phyloP scores from a whole-genome alignment of 257 asterid genomes.

The Solanum virginianum region DNA sequence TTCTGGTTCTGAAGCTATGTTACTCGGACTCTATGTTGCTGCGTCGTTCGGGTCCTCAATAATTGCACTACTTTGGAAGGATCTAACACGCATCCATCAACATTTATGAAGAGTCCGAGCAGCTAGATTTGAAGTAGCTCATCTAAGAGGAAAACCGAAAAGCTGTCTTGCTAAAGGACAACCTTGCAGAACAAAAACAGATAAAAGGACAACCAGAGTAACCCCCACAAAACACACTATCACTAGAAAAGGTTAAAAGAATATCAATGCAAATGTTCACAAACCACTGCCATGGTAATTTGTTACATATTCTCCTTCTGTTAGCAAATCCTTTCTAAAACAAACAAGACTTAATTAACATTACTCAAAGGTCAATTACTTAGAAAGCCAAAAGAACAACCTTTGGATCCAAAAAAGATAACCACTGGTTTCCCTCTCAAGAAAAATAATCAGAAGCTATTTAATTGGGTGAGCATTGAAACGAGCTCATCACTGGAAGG shows the following conservation, averaged over 20 bases:
- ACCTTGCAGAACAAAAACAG: too few species aligned
- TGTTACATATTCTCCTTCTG: background rate
- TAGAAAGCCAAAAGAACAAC: conserved; percentile 40
- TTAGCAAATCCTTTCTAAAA: background rate
- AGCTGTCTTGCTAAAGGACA: background rate
- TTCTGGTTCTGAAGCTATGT: too few species aligned
- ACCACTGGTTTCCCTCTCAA: background rate
- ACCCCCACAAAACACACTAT: background rate
- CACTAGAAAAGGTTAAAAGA: background rate
- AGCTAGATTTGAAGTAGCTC: background rate
- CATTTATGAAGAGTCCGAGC: too few species aligned
- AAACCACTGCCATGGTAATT: background rate
- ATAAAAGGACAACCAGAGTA: background rate
- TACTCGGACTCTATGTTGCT: too few species aligned
- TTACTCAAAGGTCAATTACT: background rate
- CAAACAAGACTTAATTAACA: background rate
- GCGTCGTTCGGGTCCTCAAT: too few species aligned
- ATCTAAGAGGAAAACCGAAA: background rate
- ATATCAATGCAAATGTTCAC: background rate
- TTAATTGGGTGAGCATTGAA: conserved; percentile 87
- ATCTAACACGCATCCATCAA: too few species aligned
- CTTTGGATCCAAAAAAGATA: background rate
- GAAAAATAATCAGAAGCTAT: conserved; percentile 46
- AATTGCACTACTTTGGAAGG: too few species aligned
- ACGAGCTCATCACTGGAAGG: conserved; percentile 93